Evolutionary conservation across 148 eudicot species (phyloP).

Genomic region (Talinum fruticosum): DNA sequence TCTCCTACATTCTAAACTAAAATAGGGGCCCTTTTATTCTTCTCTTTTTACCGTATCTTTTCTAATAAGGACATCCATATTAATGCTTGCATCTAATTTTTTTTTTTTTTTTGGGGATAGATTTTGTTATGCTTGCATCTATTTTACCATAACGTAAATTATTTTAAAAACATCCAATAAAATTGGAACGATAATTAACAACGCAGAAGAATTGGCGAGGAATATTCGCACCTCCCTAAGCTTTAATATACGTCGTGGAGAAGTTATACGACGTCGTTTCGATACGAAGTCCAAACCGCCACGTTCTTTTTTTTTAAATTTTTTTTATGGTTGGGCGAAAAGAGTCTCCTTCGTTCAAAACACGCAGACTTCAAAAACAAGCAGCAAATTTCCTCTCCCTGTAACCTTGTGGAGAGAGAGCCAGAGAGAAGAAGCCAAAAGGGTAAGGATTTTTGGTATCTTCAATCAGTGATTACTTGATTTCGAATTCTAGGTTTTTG

Average conservation of each 20-base stretch:
- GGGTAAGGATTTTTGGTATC: background rate
- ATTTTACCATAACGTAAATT: too few relatives aligned
- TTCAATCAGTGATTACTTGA: background rate
- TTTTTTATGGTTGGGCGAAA: background rate
- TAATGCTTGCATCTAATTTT: too few relatives aligned
- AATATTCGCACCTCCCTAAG: conserved; percentile 13
- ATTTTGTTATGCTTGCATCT: too few relatives aligned
- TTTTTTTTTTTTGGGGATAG: too few relatives aligned
- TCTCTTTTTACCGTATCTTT: too few relatives aligned
- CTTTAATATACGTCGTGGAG: too few relatives aligned
- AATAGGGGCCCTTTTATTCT: too few relatives aligned
- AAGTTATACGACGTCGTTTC: background rate
- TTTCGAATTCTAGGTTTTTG: conserved; percentile 29
- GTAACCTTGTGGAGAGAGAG: background rate
- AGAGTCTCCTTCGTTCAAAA: conserved; percentile 19
- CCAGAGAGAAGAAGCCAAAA: background rate
- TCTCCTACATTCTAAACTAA: too few relatives aligned
- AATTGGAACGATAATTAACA: background rate
- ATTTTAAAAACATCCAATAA: too few relatives aligned
- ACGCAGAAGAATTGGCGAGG: background rate
- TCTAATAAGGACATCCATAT: too few relatives aligned
- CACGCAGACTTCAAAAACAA: conserved; percentile 18
- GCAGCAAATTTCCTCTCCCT: background rate
- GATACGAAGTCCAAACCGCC: background rate
- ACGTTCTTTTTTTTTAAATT: background rate